Conservation (phyloP, 2,329 filamentous ascomycete species). For the Thelonectria olida region DNA sequence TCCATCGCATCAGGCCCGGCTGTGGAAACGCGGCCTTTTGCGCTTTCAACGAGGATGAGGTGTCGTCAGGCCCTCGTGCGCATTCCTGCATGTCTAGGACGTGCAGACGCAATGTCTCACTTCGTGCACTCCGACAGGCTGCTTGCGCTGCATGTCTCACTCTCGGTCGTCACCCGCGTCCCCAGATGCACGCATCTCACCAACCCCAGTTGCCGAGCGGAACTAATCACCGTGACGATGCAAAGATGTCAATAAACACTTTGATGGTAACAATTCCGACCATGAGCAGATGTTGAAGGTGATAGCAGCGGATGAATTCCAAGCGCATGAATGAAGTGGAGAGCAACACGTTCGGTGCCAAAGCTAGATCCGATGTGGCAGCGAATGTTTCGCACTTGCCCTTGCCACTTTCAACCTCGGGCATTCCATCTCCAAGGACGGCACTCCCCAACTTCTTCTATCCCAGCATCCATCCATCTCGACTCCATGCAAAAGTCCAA, state of each 20-base stretch:
- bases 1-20: not conserved
- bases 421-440: not conserved
- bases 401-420: conserved; percentile 4
- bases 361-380: not conserved
- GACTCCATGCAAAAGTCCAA: conserved; percentile 2
- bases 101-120: conserved; percentile 50
- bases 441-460: not conserved
- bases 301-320: not conserved
- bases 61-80: conserved; percentile 29
- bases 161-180: conserved; percentile 22
- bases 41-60: conserved; percentile 33
- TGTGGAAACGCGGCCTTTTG: conserved; percentile 11
- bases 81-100: conserved; percentile 46
- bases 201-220: conserved; percentile 3
- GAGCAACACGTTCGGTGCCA: not conserved
- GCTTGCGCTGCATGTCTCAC: conserved; percentile 39
- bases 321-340: conserved; percentile 3
- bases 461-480: not conserved
- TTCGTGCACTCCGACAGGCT: conserved; percentile 45
- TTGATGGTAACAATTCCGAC: not conserved
- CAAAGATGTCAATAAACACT: not conserved
- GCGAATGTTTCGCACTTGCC: not conserved
- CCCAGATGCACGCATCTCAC: not conserved
- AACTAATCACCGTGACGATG: conserved; percentile 2
- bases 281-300: not conserved